Evolutionary conservation across 352 stramenopile genomes (phyloP).

Genomic region (Pythium pyrilobum): DNA sequence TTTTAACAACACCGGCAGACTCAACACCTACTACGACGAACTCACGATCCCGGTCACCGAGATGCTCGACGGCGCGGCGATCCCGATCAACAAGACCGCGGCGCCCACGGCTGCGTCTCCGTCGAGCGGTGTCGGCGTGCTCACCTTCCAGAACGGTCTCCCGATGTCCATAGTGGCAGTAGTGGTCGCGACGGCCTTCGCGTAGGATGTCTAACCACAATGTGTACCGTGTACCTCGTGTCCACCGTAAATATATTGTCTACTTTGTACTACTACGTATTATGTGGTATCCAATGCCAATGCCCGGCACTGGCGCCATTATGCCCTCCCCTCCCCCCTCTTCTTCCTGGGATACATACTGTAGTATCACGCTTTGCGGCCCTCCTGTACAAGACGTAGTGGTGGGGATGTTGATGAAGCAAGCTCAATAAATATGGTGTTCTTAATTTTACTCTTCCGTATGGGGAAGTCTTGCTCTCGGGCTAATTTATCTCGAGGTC

Average conservation of each 20-base stretch:
- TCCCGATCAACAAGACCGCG: conserved; percentile 1
- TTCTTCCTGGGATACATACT: too few species aligned
- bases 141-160: neutral
- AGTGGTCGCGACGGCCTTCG: neutral
- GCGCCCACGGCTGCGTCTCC: neutral
- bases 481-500: conserved; percentile 1
- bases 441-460: too few species aligned
- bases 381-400: too few species aligned
- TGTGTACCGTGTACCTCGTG: too few species aligned
- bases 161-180: neutral
- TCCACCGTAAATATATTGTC: too few species aligned
- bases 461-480: neutral
- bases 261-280: conserved; percentile 1
- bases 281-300: too few species aligned
- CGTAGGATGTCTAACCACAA: too few species aligned
- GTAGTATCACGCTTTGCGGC: too few species aligned
- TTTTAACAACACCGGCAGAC: conserved; percentile 49
- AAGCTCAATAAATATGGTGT: too few species aligned
- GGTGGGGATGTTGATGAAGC: too few species aligned
- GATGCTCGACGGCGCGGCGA: conserved; percentile 8
- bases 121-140: neutral
- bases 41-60: conserved; percentile 27
- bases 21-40: conserved; percentile 53
- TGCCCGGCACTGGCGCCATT: too few species aligned
- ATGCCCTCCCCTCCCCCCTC: too few species aligned